phyloP scores from a whole-genome alignment of 352 stramenopile species.

The Phytophthora crassamura region DNA sequence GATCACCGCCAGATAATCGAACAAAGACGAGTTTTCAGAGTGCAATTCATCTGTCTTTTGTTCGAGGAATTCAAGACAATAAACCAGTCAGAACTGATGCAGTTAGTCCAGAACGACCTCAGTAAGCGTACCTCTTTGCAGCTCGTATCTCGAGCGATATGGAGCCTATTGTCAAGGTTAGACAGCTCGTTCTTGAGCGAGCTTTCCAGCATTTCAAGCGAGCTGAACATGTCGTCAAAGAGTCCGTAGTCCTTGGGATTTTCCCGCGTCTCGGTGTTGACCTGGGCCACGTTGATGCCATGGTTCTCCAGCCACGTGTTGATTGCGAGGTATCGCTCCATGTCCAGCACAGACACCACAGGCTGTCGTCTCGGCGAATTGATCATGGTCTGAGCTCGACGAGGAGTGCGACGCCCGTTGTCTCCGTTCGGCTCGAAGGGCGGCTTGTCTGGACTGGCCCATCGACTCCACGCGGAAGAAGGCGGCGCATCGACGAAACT shows the following conservation, averaged over 20 bases:
- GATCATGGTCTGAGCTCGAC: conserved; percentile 13
- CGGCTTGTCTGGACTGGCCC: conserved; percentile 22
- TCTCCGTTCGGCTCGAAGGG: conserved; percentile 11
- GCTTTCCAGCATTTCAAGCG: conserved; percentile 50
- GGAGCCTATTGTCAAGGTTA: conserved; percentile 6
- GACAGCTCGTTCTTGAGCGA: conserved; percentile 46
- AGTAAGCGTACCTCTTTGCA: conserved; percentile 19
- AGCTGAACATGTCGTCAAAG: conserved; percentile 59
- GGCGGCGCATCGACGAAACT: conserved; percentile 22
- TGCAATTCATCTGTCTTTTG: conserved; percentile 8
- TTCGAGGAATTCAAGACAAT: neutral
- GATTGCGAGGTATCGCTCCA: conserved; percentile 58
- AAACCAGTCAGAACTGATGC: neutral
- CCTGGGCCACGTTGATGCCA: conserved; percentile 42
- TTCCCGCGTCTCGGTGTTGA: neutral
- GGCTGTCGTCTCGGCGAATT: conserved; percentile 14
- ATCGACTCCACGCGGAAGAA: conserved; percentile 25
- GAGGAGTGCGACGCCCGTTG: conserved; percentile 12
- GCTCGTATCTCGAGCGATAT: neutral
- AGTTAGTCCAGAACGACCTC: neutral
- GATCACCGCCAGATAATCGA: conserved; percentile 62
- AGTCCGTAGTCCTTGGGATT: conserved; percentile 25
- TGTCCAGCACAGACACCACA: conserved; percentile 41
- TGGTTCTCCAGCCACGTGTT: conserved; percentile 51
- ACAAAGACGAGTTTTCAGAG: conserved; percentile 20